These are phyloP conservation scores for Bondarzewia mesenterica DNA, from an alignment of 1,284 basidiomycete genomes.

Conservation along the genomic window DNA sequence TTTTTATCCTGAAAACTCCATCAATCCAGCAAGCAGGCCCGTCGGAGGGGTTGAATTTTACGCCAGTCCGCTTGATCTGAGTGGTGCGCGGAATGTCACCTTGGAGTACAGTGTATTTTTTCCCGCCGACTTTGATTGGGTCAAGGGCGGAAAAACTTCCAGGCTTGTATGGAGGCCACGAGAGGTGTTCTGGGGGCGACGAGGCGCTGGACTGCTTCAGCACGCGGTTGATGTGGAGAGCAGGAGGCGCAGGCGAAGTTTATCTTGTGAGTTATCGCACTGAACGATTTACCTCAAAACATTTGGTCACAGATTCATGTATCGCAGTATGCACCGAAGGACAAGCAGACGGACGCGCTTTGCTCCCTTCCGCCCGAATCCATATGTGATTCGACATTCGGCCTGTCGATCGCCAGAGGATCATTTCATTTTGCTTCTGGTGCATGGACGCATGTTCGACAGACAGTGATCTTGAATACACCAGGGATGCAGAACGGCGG, in stretches of 20 bases:
- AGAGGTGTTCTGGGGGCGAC: slow-evolving; percentile 60
- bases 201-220: slow-evolving; percentile 60
- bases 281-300: too few relatives aligned
- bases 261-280: slow-evolving; percentile 52
- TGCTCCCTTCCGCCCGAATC: slow-evolving; percentile 49
- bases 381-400: slow-evolving; percentile 56
- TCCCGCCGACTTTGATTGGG: slow-evolving; percentile 56
- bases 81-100: slow-evolving; percentile 40
- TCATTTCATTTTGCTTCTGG: slow-evolving; percentile 59
- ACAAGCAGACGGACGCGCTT: slow-evolving; percentile 44
- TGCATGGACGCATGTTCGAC: slow-evolving; percentile 58
- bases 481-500: slow-evolving; percentile 41
- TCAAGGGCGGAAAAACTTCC: slow-evolving; percentile 65
- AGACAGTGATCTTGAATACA: slow-evolving; percentile 62
- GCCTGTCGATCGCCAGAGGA: slow-evolving; percentile 68
- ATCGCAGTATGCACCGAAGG: slow-evolving; percentile 52
- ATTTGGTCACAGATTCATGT: slow-evolving; percentile 4
- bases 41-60: slow-evolving; percentile 67
- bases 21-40: slow-evolving; percentile 51
- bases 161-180: slow-evolving; percentile 63
- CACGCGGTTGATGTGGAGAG: slow-evolving; percentile 70
- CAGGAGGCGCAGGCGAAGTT: slow-evolving; percentile 52
- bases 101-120: slow-evolving; percentile 62
- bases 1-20: slow-evolving; percentile 54
- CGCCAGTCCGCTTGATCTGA: slow-evolving; percentile 45